A percentile compares a stretch with the other conserved stretches of the same genome.
These are phyloP conservation scores for Pythium grandisporangium DNA, from an alignment of 352 stramenopile species.

Conservation along the genomic window DNA sequence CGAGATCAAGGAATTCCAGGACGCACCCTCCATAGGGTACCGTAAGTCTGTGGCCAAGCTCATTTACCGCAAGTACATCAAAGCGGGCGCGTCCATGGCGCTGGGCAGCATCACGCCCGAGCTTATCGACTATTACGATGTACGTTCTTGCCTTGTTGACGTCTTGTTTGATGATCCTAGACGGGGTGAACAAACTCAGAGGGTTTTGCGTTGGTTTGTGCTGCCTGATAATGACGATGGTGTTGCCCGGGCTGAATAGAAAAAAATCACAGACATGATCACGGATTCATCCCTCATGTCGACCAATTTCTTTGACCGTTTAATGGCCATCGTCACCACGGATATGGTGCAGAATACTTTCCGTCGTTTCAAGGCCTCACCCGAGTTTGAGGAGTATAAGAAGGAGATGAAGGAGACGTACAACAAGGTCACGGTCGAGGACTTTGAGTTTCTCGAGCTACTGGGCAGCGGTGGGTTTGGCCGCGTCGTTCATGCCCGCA, in stretches of 20 bases:
- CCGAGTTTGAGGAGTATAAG: constrained; percentile 64
- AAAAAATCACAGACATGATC: constrained; percentile 52
- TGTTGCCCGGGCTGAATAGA: too few relatives aligned
- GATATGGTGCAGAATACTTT: constrained; percentile 83
- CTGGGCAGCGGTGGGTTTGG: constrained; percentile 88
- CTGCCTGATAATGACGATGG: neutral
- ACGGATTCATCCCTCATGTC: constrained; percentile 27
- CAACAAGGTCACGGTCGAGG: constrained; percentile 79
- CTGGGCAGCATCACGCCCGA: constrained; percentile 69
- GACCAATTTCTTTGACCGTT: constrained; percentile 55
- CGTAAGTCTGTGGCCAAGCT: constrained; percentile 70
- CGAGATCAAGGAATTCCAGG: constrained; percentile 76
- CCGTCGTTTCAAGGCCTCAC: constrained; percentile 59
- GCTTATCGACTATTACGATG: constrained; percentile 56
- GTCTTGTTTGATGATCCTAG: neutral
- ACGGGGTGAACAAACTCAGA: too few relatives aligned
- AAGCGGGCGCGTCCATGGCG: constrained; percentile 60
- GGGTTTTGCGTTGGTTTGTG: neutral
- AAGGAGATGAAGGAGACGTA: constrained; percentile 80
- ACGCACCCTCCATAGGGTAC: constrained; percentile 54
- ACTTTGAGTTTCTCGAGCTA: constrained; percentile 80
- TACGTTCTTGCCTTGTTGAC: constrained; percentile 18
- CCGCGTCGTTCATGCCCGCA: constrained; percentile 83
- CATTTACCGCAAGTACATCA: constrained; percentile 84
- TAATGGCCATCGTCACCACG: constrained; percentile 56